Evolutionary conservation across 495 filamentous ascomycete genomes (phyloP), one percentile per base, ranked within the genome.

Genomic region (Friedmanniomyces endolithicus): DNA sequence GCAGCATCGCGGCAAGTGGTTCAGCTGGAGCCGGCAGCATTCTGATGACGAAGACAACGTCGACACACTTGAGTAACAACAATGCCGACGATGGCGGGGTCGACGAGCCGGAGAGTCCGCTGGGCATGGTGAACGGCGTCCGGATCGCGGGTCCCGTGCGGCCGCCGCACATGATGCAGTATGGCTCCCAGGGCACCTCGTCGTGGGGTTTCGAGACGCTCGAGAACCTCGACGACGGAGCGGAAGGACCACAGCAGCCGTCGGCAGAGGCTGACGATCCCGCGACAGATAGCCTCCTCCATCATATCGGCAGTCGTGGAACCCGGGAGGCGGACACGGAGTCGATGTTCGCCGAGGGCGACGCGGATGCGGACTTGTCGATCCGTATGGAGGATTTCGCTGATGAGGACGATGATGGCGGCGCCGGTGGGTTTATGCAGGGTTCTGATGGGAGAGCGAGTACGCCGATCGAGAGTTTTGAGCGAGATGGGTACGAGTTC

Each of bases 31-130:
- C 55, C 19, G 55, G 45, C 54, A 57, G 45, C 54, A 40, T 14
- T 57, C 54, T 53, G 53, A 57, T 23, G 49, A 59, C 22, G 57
- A 54, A 11, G 51, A 59, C 48, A 50, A 57, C 9, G 25, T 29
- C 19, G 27, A 31, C 27, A 9, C 3, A 9, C 27, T 9, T 3
- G 27, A 3, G 27, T 11, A 11, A 8, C 39, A 40, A 17, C 24
- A 29, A 49, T 14, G 54, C 27, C 16, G 45, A 52, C 22, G 51
- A 48, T 25, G 44, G 9, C 20, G 44, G 24, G 44, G n/a, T n/a
- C n/a, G n/a, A n/a, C n/a, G 17, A 47, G 17, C 22, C 23, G 44
- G 47, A 50, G 2, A 34, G 47, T 22, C 29, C 47, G 19, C 24
- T 50, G 47, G 47, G 47, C 1, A 31, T 14, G 11, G 11, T 33